Conservation (phyloP, 164 flowering plant genomes). For the Santalum album region DNA sequence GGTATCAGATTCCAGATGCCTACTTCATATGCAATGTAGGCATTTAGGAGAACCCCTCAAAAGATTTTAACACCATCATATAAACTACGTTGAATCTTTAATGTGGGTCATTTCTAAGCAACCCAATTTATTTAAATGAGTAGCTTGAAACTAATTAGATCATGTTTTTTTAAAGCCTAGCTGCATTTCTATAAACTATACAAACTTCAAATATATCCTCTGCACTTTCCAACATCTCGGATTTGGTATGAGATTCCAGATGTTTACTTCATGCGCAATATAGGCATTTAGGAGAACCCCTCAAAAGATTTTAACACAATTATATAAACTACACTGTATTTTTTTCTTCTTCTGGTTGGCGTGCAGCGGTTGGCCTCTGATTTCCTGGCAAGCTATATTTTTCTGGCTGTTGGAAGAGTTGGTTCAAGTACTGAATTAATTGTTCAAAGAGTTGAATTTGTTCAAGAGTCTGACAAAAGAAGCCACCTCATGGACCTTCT, state of each 20-base stretch:
- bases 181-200: no score
- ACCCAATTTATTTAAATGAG: no score
- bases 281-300: not conserved
- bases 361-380: slow-evolving; percentile 53
- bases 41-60: not conserved
- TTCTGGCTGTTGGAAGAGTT: slow-evolving; percentile 62
- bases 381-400: slow-evolving; percentile 41
- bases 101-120: no score
- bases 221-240: no score
- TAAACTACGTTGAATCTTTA: not conserved
- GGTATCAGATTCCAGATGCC: no score
- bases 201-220: no score
- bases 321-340: not conserved
- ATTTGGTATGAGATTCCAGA: no score
- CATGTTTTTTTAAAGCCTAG: no score
- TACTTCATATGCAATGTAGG: not conserved
- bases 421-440: slow-evolving; percentile 65
- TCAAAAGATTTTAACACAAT: not conserved
- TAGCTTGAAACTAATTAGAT: no score
- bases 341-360: not conserved
- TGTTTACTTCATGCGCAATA: not conserved
- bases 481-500: slow-evolving; percentile 58
- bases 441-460: slow-evolving; percentile 50
- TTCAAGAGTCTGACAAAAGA: slow-evolving; percentile 46
- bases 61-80: not conserved